Evolutionary conservation across 108 stramenopile species (phyloP).

Genomic region (Nitzschia putrida): DNA sequence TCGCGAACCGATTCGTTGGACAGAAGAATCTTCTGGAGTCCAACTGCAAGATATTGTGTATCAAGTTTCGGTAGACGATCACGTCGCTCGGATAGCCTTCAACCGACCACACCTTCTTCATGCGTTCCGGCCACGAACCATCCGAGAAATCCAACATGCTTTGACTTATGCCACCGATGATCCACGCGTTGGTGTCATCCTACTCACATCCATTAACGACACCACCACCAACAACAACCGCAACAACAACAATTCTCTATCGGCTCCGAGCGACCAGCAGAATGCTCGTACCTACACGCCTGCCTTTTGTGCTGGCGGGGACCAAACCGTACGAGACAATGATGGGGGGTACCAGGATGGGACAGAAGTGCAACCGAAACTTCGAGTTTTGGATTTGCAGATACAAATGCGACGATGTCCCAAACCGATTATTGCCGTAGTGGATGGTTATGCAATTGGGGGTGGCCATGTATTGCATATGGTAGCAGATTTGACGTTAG

Average conservation of each 20-base stretch:
- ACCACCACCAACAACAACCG: too few relatives aligned
- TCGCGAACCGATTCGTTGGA: conserved; percentile 63
- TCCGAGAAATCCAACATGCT: conserved; percentile 84
- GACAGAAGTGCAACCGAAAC: conserved; percentile 76
- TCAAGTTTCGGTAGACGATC: conserved; percentile 65
- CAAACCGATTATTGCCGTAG: conserved; percentile 93
- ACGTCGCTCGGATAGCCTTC: conserved; percentile 82
- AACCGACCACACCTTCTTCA: conserved; percentile 85
- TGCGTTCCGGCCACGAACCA: conserved; percentile 93
- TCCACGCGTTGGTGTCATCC: conserved; percentile 71
- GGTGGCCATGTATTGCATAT: conserved; percentile 96
- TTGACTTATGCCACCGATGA: conserved; percentile 87
- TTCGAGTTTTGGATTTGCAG: conserved; percentile 87
- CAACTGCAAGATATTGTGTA: conserved; percentile 75
- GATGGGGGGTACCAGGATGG: conserved; percentile 89
- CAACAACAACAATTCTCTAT: too few relatives aligned
- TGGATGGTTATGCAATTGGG: conserved; percentile 92
- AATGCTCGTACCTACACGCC: conserved; percentile 50
- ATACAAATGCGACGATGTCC: conserved; percentile 93
- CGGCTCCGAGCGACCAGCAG: too few relatives aligned
- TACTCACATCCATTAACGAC: conserved; percentile 61
- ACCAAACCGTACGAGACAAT: conserved; percentile 81
- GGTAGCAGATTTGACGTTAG: conserved; percentile 89
- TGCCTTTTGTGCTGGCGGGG: conserved; percentile 94
- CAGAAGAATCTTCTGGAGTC: conserved; percentile 24